These are phyloP conservation scores for Trichomonas vaginalis DNA, from an alignment of 208 protist species.

Conservation along the genomic window DNA sequence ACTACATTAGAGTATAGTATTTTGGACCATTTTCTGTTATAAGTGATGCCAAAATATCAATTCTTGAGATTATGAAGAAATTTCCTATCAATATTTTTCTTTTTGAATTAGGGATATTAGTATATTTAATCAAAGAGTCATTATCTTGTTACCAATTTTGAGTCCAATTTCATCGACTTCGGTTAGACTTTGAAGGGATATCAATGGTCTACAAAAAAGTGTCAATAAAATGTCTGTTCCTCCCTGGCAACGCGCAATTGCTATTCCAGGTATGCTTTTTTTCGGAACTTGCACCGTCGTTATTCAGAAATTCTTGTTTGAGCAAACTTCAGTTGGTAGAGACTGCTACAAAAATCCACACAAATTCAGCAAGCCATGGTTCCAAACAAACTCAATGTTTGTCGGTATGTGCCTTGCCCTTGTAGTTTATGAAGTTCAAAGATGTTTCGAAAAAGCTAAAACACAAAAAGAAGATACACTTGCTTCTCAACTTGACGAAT, in stretches of 20 bases:
- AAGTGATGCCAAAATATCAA: too few species aligned
- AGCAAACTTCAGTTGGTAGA: not conserved
- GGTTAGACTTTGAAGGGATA: not conserved
- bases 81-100: too few species aligned
- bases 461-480: not conserved
- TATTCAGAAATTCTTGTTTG: not conserved
- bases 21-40: too few species aligned
- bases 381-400: slow-evolving; percentile 13
- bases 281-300: not conserved
- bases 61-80: too few species aligned
- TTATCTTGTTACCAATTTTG: too few species aligned
- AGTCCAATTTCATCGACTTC: not conserved
- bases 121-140: too few species aligned
- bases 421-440: slow-evolving; percentile 1
- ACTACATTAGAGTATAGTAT: too few species aligned
- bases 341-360: not conserved
- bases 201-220: not conserved
- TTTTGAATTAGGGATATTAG: too few species aligned
- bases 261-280: not conserved
- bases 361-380: not conserved
- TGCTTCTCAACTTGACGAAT: not conserved
- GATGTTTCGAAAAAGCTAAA: not conserved
- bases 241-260: not conserved
- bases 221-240: not conserved
- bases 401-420: not conserved